Evolutionary conservation across 768 basidiomycete genomes (phyloP).

Genomic region (Suillus lakei): DNA sequence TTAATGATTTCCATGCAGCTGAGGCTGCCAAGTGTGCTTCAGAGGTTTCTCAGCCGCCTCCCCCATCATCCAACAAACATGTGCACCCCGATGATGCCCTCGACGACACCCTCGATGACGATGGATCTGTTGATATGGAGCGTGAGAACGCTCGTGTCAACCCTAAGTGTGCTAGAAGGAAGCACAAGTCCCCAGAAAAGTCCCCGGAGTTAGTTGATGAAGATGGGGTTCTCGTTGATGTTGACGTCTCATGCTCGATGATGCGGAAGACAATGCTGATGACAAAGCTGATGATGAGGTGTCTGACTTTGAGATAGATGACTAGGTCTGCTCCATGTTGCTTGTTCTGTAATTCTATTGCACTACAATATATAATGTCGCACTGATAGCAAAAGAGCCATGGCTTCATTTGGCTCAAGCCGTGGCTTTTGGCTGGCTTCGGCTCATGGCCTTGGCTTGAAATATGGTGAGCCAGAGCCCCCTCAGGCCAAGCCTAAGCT

Average conservation of each 20-base stretch:
- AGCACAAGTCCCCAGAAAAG: neutral
- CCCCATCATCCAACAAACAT: neutral
- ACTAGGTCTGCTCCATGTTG: no score
- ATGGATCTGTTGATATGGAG: neutral
- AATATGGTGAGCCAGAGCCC: no score
- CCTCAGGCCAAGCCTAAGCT: no score
- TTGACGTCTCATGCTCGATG: neutral
- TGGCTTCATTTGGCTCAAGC: no score
- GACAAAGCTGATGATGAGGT: no score
- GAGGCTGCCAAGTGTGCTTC: neutral
- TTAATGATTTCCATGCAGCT: neutral
- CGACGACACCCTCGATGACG: neutral
- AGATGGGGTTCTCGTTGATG: neutral
- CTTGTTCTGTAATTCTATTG: no score
- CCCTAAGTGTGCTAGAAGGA: neutral
- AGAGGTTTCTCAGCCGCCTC: neutral
- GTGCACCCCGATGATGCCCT: neutral
- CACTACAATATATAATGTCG: no score
- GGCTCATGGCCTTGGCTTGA: no score
- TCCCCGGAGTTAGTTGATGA: neutral
- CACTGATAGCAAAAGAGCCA: no score
- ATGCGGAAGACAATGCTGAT: no score
- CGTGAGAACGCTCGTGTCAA: neutral
- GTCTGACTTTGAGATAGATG: no score
- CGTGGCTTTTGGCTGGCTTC: no score